Evolutionary conservation across 148 eudicot species (phyloP), one percentile per base, ranked within the genome.

Genomic region (Silene latifolia): DNA sequence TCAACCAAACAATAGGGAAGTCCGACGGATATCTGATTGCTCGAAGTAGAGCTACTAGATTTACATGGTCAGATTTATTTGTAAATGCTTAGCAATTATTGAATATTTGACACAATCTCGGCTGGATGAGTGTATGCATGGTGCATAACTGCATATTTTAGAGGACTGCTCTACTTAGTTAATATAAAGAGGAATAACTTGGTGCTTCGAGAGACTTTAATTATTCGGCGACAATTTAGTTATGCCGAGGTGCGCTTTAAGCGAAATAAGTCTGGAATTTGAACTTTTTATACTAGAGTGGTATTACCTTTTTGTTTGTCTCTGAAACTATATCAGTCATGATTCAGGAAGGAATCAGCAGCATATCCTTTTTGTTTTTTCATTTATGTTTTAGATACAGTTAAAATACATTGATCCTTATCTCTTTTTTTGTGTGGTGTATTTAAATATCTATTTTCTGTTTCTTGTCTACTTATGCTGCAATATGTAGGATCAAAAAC

Each of bases 401-500:
- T 44, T 44, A 19, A 42, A 20, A 44, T 46, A 46, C 53, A 46
- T 67, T 3, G 71, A 67, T 8, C 21, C 23, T 21, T 59, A 11
- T 60, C 27, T 60, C 17, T 60, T 1, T 21, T 60, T 9, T 20
- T 59, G 19, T 35, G 11, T 24, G 56, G 20, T 18, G 12, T 5
- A 32, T 39, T 7, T 39, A 39, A 58, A 46, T 7, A 17, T 63
- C 35, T 24, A 17, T 54, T 63, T 75, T 13, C 53, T 21, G 20
- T 62, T 35, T 64, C 23, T 63, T 21, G 57, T 44, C 44, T 78
- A 68, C 56, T 62, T 53, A 13, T 73, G 58, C 66, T 57, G 58
- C 14, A 25, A 71, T 61, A 29, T 77, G 71, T 81, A 92, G 99
- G 97, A 83, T 39, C 76, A 82, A 73, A 78, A 76, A 69, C 86